Conservation (phyloP, 331 rosid genomes). For the Acacia concinna region DNA sequence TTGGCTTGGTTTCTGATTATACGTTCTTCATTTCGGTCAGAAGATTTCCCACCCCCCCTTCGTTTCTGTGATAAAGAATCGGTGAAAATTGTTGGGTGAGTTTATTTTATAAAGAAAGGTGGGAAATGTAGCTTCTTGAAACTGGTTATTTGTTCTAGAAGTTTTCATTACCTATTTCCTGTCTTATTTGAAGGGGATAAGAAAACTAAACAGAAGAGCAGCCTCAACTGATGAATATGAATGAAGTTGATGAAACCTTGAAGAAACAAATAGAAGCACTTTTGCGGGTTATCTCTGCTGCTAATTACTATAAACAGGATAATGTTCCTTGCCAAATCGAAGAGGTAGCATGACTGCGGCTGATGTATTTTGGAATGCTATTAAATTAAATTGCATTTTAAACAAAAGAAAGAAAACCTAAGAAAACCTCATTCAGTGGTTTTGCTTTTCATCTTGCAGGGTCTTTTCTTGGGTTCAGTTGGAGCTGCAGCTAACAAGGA, state of each 20-base stretch:
- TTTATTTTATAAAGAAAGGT: neutral
- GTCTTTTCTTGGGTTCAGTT: conserved; percentile 79
- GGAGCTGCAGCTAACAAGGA: conserved; percentile 62
- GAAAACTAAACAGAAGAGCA: conserved; percentile 4
- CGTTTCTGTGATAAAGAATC: neutral
- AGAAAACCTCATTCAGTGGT: conserved; percentile 12
- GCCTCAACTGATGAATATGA: conserved; percentile 24
- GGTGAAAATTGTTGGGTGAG: neutral
- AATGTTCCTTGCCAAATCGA: conserved; percentile 62
- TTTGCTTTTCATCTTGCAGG: conserved; percentile 42
- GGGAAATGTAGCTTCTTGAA: neutral
- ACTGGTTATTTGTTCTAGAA: neutral
- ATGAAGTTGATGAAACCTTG: conserved; percentile 40
- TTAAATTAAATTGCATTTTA: neutral
- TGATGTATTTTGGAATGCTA: conserved; percentile 1
- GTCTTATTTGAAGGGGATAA: conserved; percentile 28
- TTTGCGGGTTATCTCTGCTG: conserved; percentile 31
- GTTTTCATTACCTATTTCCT: neutral
- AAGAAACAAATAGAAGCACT: conserved; percentile 40
- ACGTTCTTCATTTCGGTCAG: neutral
- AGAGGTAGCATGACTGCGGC: conserved; percentile 46
- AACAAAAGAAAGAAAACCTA: too few relatives aligned
- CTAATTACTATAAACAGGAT: conserved; percentile 43
- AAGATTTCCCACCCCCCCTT: too few relatives aligned
- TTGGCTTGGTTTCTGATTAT: neutral